These are phyloP conservation scores for Tetrahymena thermophila DNA, from an alignment of 73 alveolate genomes.

Conservation along the genomic window DNA sequence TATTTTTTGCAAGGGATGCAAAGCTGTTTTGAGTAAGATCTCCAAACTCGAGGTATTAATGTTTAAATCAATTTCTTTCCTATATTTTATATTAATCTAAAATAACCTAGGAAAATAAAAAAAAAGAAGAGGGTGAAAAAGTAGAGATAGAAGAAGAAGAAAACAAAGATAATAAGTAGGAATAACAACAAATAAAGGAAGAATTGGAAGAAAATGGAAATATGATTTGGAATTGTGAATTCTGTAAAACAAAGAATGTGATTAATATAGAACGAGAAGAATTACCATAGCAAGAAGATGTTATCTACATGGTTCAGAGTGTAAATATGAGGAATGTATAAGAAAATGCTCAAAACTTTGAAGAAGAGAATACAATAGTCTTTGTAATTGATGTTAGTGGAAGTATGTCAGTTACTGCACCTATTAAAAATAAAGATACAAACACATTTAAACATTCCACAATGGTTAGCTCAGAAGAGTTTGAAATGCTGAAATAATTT, in stretches of 20 bases:
- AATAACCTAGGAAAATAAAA: neutral
- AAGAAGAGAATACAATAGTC: conserved; percentile 30
- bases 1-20: neutral
- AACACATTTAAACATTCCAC: neutral
- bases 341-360: neutral
- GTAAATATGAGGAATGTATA: neutral
- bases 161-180: neutral
- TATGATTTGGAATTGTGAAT: neutral
- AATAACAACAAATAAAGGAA: neutral
- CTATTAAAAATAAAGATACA: conserved; percentile 59
- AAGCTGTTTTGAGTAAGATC: neutral
- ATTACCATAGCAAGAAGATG: neutral
- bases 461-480: neutral
- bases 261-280: neutral
- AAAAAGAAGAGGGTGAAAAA: neutral
- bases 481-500: neutral
- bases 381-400: conserved; percentile 89
- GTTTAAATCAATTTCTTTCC: neutral
- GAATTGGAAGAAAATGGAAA: neutral
- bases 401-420: conserved; percentile 77
- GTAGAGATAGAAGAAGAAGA: neutral
- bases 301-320: neutral
- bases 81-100: neutral
- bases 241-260: neutral
- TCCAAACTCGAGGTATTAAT: neutral